Base-by-base conservation (phyloP, 768 basidiomycete species). In the Agrocybe pediades region DNA sequence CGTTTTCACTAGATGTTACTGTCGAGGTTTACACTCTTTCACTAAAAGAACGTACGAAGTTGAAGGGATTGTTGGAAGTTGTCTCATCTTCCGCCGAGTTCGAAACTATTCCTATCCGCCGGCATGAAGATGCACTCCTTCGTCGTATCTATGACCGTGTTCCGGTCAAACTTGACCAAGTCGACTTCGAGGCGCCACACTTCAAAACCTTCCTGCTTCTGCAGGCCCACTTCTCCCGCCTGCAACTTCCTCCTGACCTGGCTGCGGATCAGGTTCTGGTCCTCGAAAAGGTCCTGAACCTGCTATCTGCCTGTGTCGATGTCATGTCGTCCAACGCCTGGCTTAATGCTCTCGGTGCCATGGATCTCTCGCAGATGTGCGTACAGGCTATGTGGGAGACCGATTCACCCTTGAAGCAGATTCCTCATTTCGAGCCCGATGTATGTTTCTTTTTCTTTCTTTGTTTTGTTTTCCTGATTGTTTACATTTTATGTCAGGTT, bases 301-400 rank as follows among this genome's bases (percentile, higher is more conserved):
- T 96, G 16, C 78, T 97, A 15, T 93, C 93, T 9, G 96, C 96
- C 1, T 96, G 93, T 63, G 95, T 98, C 26, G 95, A 98, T 65
- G 96, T 98, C 53, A 95, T 98, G 93, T 95, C 92, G 2, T 95
- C 92, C 29, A 98, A 97, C 64, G 94, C 91, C 1, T 96, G 90
- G 90, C 71, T 98, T 62, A 95, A 86, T 64, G 97, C 96, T 0
- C 73, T 98, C 20, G 91, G 94, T 26, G 95, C 95, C 0, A 98
- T 98, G 97, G 96, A 99, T 70, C 72, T 98, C 43, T 92, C 92
- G 8, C 97, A 98, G 70, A 98, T 98, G 96, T 95, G 93, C 70
- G 92, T 98, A 4, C 97, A 98, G 69, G 94, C 90, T 0, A 86
- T 96, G 71, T 98, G 97, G 97, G 96, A 99, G 66, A 88, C 86